phyloP scores from a whole-genome alignment of 1,139 yeast genomes.

The Taphrina confusa region DNA sequence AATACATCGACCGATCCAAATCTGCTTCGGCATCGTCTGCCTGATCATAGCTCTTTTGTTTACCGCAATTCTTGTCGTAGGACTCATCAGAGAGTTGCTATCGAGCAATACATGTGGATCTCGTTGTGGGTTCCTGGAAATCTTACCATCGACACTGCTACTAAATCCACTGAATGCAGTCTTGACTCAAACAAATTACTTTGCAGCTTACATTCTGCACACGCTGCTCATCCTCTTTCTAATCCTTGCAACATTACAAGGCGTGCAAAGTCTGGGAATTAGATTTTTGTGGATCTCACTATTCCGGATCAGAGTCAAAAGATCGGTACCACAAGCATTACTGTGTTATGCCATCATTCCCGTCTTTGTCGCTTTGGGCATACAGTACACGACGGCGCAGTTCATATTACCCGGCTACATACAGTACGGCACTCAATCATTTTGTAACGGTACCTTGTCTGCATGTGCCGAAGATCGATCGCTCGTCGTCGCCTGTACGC shows the following conservation, averaged over 20 bases:
- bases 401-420: constrained; percentile 41
- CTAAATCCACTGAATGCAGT: constrained; percentile 23
- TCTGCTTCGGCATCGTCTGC: constrained; percentile 38
- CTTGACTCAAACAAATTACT: neutral
- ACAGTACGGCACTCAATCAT: constrained; percentile 41
- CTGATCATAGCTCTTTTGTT: constrained; percentile 36
- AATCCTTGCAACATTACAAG: constrained; percentile 39
- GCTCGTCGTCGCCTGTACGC: constrained; percentile 12
- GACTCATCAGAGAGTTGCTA: constrained; percentile 28
- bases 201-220: constrained; percentile 35
- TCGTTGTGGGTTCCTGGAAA: constrained; percentile 38
- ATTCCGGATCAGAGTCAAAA: constrained; percentile 39
- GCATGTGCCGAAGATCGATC: constrained; percentile 40
- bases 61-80: constrained; percentile 38
- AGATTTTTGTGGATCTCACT: constrained; percentile 40
- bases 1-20: constrained; percentile 37
- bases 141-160: constrained; percentile 11
- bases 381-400: constrained; percentile 39
- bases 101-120: constrained; percentile 35
- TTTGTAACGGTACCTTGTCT: constrained; percentile 40
- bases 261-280: constrained; percentile 40
- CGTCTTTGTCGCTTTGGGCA: constrained; percentile 39
- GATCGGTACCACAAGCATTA: constrained; percentile 41
- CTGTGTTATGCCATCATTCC: constrained; percentile 39
- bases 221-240: constrained; percentile 40